Conservation (phyloP, 2,329 filamentous ascomycete genomes). For the Huntiella savannae region DNA sequence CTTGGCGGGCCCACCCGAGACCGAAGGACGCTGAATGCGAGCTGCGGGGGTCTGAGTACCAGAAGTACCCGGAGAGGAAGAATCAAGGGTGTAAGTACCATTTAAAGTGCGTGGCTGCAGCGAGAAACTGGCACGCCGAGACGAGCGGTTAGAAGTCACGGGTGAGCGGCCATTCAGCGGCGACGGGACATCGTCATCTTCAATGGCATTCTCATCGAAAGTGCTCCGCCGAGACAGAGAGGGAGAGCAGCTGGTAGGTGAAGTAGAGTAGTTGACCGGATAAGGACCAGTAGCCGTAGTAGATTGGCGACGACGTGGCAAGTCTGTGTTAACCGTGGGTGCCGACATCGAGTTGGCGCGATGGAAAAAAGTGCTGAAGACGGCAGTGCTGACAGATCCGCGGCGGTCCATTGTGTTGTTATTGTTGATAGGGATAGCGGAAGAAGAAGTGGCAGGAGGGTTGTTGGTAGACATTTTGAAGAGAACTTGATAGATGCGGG, state of each 20-base stretch:
- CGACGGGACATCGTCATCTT: constrained; percentile 42
- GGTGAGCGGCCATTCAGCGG: constrained; percentile 6
- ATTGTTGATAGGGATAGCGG: constrained; percentile 15
- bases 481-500: neutral
- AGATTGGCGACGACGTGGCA: constrained; percentile 43
- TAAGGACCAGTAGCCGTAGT: constrained; percentile 4
- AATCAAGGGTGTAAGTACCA: constrained; percentile 7
- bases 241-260: neutral
- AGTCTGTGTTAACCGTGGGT: constrained; percentile 22
- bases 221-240: constrained; percentile 45
- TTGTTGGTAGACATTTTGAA: neutral
- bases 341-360: constrained; percentile 33
- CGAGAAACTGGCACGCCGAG: constrained; percentile 10
- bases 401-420: constrained; percentile 26
- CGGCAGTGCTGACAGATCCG: constrained; percentile 36
- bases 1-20: neutral
- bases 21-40: neutral
- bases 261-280: neutral
- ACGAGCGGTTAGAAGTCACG: constrained; percentile 3
- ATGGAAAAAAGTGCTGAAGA: constrained; percentile 36
- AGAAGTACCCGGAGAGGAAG: neutral
- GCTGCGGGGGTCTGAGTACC: neutral
- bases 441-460: neutral
- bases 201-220: constrained; percentile 53
- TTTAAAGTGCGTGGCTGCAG: constrained; percentile 6